Evolutionary conservation across 345 rosid species (phyloP), one percentile per base, ranked within the genome.

Genomic region (Kernera saxatilis): DNA sequence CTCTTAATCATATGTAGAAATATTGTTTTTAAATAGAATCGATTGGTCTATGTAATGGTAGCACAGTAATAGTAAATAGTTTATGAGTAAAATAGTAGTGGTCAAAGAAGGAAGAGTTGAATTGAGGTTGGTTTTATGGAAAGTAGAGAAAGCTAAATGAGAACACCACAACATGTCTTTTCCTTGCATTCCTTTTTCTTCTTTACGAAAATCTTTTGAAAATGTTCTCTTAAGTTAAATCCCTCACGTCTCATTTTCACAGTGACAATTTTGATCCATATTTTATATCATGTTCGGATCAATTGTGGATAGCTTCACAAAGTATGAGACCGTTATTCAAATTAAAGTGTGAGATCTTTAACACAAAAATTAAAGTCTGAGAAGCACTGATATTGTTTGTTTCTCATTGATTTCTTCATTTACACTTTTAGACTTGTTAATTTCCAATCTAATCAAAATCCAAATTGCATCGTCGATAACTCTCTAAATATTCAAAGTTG

Each of bases 61-160:
- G 13, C 19, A 39, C 18, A 73, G 67, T 73, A 37, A 29, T 2
- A 36, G 33, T 10, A 63, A 62, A 45, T 45, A 43, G 51, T 50
- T 36, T 3, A 58, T 7, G 17, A 8, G 36, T 23, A 35, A 49
- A 46, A 35, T 4, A 5, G 9, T 50, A 37, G n/a, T 57, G 72
- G 78, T 74, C 78, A 74, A 74, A 66, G 67, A 54, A 58, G 29
- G 61, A 40, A 57, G 72, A 66, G 72, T 73, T 73, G 67, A 70
- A 48, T 3, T 73, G 58, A 43, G 21, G 50, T 14, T 73, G 33
- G 44, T 73, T 73, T 67, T 32, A 66, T 73, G 32, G 49, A 73
- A 73, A 73, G 77, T 10, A 65, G 77, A 65, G 66, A 71, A 71
- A 71, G 75, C 53, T 29, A 61, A 39, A 61, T 26, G 2, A 60